Evolutionary conservation across 1,284 basidiomycete genomes (phyloP), one percentile per base, ranked within the genome.

Genomic region (Ceratobasidium sp.): DNA sequence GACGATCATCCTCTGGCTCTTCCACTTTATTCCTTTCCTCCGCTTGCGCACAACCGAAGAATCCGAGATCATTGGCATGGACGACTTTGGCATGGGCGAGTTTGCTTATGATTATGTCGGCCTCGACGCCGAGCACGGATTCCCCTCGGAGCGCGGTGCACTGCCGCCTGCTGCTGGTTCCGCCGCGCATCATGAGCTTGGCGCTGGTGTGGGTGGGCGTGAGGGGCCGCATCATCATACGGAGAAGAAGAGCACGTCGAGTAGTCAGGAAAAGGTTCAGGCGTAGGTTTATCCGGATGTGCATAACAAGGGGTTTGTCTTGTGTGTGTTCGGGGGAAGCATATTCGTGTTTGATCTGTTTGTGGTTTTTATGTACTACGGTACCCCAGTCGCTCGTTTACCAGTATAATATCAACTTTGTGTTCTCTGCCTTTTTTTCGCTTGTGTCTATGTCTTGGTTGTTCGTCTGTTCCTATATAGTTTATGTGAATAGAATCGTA

Each of bases 51-150:
- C 90, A 23, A 86, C 87, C 44, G 96, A 97, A 81, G 94, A 96
- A 80, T 90, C 91, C 44, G 97, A 99, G 87, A 93, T 96, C 79
- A 87, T 98, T 78, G 97, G 97, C 80, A 92, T 98, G 80, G 97
- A 99, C 84, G 95, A 98, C 82, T 90, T 92, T 16, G 94, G 97
- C 87, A 93, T 98, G 88, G 97, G 97, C 82, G 97, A 98, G 86
- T 96, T 92, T 81, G 94, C 94, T n/a, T 96, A 96, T 84, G 94
- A 96, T 86, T 96, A 95, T 81, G 94, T 94, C 78, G 92, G 90
- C 18, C 84, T 94, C 78, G 93, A 94, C 81, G 86, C 88, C 64
- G 90, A 92, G 83, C 83, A 75, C 50, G 73, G 73, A 3, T 75
- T 75, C 73, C 62, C 73, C 20, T 66, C 73, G 41, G 73, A 75